Percentiles rank a stretch among this genome's conserved stretches.
Evolutionary conservation across 768 basidiomycete genomes (phyloP).

Genomic region (Leccinum incarnatum): DNA sequence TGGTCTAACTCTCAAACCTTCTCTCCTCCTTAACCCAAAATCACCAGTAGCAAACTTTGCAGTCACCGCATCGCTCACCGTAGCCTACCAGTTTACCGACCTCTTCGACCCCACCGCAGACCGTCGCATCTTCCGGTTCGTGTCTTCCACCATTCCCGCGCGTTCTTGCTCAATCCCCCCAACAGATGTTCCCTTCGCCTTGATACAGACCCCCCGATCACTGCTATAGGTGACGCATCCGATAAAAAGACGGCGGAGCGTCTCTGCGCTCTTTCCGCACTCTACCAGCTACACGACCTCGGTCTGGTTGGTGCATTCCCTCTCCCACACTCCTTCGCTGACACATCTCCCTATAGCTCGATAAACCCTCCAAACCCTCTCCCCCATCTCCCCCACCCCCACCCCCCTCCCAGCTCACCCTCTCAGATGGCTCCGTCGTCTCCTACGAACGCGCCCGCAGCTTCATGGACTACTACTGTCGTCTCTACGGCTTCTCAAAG

Average conservation of each 20-base stretch:
- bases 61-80: slow-evolving; percentile 4
- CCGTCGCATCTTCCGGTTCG: slow-evolving; percentile 22
- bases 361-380: slow-evolving; percentile 27
- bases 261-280: slow-evolving; percentile 72
- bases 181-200: slow-evolving; percentile 26
- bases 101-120: slow-evolving; percentile 14
- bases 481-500: slow-evolving; percentile 66
- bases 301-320: slow-evolving; percentile 54
- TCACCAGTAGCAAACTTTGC: slow-evolving; percentile 48
- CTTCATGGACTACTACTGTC: slow-evolving; percentile 97
- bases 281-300: slow-evolving; percentile 63
- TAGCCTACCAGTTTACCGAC: slow-evolving; percentile 17
- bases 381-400: not conserved
- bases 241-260: slow-evolving; percentile 65
- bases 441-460: slow-evolving; percentile 70
- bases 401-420: slow-evolving; percentile 25
- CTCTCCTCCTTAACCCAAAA: slow-evolving; percentile 47
- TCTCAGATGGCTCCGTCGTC: slow-evolving; percentile 66
- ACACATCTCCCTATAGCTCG: slow-evolving; percentile 21
- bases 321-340: not conserved
- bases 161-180: not conserved
- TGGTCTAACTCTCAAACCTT: slow-evolving; percentile 24
- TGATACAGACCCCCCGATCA: slow-evolving; percentile 35
- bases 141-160: not conserved
- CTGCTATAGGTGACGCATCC: slow-evolving; percentile 60